These are phyloP conservation scores for Cucurbitaria berberidis DNA, from an alignment of 2,329 filamentous ascomycete genomes.

Conservation along the genomic window DNA sequence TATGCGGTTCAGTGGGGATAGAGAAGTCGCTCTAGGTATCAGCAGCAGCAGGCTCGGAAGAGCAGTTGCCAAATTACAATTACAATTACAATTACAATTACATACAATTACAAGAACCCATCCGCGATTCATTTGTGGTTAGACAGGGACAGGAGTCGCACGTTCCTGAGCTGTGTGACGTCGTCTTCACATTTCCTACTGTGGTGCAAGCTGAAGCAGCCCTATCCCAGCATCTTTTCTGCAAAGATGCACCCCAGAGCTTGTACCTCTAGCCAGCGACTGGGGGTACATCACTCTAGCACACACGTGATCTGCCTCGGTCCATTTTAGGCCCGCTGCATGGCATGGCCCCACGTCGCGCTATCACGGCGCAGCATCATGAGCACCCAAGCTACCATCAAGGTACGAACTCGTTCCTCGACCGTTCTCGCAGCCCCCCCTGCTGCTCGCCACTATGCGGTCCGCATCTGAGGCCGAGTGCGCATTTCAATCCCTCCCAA, in stretches of 20 bases:
- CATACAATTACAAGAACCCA: too few relatives aligned
- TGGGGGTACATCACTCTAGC: background rate
- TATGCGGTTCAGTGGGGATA: too few relatives aligned
- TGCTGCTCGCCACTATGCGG: conserved; percentile 34
- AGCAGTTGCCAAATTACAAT: background rate
- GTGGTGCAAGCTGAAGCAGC: too few relatives aligned
- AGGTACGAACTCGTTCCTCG: conserved; percentile 34
- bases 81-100: too few relatives aligned
- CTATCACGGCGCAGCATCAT: conserved; percentile 12
- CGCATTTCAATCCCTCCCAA: conserved; percentile 6
- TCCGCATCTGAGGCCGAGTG: conserved; percentile 43
- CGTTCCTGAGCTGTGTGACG: background rate
- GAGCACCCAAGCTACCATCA: conserved; percentile 38
- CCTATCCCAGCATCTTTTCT: background rate
- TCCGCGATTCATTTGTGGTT: background rate
- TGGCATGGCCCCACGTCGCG: conserved; percentile 29
- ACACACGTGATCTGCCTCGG: conserved; percentile 19
- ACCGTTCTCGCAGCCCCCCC: conserved; percentile 11
- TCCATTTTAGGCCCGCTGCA: conserved; percentile 9
- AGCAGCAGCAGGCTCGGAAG: background rate
- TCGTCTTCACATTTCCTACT: too few relatives aligned
- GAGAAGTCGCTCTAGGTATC: background rate
- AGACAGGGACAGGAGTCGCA: background rate
- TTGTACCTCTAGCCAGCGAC: background rate
- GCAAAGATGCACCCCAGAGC: background rate